Conservation (phyloP, 768 basidiomycete genomes). For the Pleurotus salmoneostramineus region DNA sequence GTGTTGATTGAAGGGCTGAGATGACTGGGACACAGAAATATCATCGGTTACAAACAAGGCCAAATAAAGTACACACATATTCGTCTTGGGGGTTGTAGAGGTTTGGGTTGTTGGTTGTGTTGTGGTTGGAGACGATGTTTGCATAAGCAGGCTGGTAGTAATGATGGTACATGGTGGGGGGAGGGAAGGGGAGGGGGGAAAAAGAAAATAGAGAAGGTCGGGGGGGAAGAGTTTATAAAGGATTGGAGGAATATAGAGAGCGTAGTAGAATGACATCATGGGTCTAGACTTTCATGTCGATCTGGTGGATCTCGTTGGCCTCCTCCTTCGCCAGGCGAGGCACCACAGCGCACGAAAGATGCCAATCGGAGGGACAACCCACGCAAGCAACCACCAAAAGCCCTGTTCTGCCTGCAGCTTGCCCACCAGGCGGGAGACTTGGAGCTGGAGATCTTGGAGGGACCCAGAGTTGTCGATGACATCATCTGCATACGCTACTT, state of each 20-base stretch:
- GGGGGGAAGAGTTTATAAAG: background rate
- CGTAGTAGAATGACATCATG: background rate
- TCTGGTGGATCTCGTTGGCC: background rate
- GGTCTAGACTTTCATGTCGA: background rate
- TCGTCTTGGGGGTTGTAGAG: background rate
- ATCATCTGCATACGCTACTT: conserved; percentile 79
- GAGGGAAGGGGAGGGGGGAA: background rate
- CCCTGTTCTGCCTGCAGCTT: conserved; percentile 47
- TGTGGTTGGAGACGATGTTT: background rate
- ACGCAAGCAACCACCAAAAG: conserved; percentile 42
- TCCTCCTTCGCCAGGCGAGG: background rate
- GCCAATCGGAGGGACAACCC: conserved; percentile 11
- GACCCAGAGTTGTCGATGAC: conserved; percentile 90
- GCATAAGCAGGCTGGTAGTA: background rate
- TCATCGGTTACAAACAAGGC: background rate
- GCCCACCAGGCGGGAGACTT: conserved; percentile 46
- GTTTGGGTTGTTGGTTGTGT: background rate
- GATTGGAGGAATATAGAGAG: background rate
- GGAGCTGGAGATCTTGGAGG: conserved; percentile 54
- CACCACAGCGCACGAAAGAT: conserved; percentile 4
- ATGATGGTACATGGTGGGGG: background rate
- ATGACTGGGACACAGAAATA: background rate
- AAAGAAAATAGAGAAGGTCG: background rate
- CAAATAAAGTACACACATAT: background rate
- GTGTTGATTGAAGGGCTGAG: background rate